Conservation (phyloP, 306 rosid species). For the peach (Prunus persica) region Prunus_persica_NCBIv2 NC_034011.1:23307501-23308000, state of each 20-base stretch:
- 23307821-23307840: constrained; percentile 40
- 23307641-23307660: constrained; percentile 40
- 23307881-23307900: constrained; percentile 32
- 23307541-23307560: neutral
- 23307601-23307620: constrained; percentile 35
- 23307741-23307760: neutral
- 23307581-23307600: neutral
- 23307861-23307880: constrained; percentile 47
- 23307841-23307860: constrained; percentile 44
- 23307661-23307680: constrained; percentile 46
- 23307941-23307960: neutral
- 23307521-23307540: neutral
- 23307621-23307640: constrained; percentile 47
- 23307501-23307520: constrained; percentile 42
- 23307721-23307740: constrained; percentile 29
- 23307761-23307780: neutral
- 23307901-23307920: neutral
- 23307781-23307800: neutral
- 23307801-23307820: constrained; percentile 30
- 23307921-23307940: neutral
- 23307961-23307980: constrained; percentile 42
- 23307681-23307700: constrained; percentile 45
- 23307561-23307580: neutral
- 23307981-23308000: constrained; percentile 81
- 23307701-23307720: constrained; percentile 43